phyloP scores from a whole-genome alignment of 2,329 filamentous ascomycete genomes.

The Apiospora phragmitis region DNA sequence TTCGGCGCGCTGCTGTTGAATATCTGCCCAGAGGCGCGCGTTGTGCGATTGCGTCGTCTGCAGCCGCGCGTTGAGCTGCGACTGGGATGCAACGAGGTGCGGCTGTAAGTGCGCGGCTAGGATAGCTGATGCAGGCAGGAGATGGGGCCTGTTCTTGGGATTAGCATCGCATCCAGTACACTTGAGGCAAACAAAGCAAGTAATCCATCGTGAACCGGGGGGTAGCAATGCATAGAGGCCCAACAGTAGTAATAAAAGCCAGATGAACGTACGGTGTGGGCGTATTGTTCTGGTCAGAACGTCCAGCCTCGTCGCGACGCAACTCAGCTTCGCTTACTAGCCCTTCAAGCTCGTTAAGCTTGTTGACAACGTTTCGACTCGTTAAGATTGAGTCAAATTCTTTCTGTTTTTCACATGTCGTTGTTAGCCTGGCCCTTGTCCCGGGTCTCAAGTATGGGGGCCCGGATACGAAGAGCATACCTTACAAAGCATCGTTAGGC shows the following conservation, averaged over 20 bases:
- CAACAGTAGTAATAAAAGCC: background rate
- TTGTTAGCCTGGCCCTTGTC: background rate
- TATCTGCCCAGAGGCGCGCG: conserved; percentile 50
- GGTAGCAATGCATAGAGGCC: background rate
- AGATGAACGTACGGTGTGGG: conserved; percentile 47
- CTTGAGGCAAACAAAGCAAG: background rate
- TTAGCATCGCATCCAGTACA: background rate
- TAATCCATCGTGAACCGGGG: background rate
- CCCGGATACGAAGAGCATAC: conserved; percentile 31
- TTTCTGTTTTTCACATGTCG: conserved; percentile 32
- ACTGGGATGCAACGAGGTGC: conserved; percentile 52
- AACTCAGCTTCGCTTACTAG: conserved; percentile 52
- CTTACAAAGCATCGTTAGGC: conserved; percentile 54
- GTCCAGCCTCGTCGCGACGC: conserved; percentile 35
- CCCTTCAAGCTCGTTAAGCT: conserved; percentile 60
- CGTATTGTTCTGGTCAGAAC: conserved; percentile 23
- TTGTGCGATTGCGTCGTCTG: conserved; percentile 60
- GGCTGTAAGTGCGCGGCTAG: conserved; percentile 57
- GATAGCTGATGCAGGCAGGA: conserved; percentile 52
- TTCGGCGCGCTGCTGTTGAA: conserved; percentile 55
- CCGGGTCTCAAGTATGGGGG: no score
- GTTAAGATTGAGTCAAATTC: conserved; percentile 59
- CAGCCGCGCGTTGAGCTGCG: conserved; percentile 56
- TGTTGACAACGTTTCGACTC: conserved; percentile 52
- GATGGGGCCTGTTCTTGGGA: conserved; percentile 46